Percentiles rank a stretch among this genome's conserved stretches.
These are phyloP conservation scores for Oryza glaberrima DNA, from an alignment of 176 grass and related monocot genomes.

Conservation along the genomic window DNA sequence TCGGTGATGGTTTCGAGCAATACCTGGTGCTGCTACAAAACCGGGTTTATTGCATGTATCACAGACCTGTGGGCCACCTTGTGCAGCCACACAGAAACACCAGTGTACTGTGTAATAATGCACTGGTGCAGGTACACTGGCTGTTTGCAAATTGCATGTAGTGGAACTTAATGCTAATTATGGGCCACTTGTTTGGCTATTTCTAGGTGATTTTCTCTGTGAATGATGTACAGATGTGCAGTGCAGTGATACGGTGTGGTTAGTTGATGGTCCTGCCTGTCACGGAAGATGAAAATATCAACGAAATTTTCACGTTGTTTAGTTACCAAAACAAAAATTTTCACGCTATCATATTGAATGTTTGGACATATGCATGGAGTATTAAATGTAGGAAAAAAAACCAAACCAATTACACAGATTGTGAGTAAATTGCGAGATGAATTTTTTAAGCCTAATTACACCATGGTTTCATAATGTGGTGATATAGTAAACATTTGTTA, in stretches of 20 bases:
- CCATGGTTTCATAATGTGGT: too few species aligned
- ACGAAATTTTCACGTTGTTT: background rate
- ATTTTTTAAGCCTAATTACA: too few species aligned
- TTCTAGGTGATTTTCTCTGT: background rate
- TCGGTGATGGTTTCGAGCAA: background rate
- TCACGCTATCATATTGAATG: too few species aligned
- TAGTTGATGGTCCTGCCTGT: background rate
- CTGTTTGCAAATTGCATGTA: background rate
- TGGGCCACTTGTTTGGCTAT: background rate
- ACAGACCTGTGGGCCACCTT: background rate
- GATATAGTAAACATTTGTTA: too few species aligned
- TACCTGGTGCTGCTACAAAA: conserved; percentile 1
- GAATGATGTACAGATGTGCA: background rate
- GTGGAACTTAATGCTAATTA: background rate
- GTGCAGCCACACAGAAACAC: background rate
- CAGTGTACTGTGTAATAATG: background rate
- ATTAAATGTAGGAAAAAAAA: too few species aligned
- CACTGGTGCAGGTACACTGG: background rate
- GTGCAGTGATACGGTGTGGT: too few species aligned
- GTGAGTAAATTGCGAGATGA: too few species aligned
- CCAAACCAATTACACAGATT: too few species aligned
- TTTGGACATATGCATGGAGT: too few species aligned
- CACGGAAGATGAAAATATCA: background rate
- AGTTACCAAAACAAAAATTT: too few species aligned
- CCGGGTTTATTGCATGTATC: background rate